Evolutionary conservation across 2,329 filamentous ascomycete genomes (phyloP).

Genomic region (Chaetomiaceae sp.): DNA sequence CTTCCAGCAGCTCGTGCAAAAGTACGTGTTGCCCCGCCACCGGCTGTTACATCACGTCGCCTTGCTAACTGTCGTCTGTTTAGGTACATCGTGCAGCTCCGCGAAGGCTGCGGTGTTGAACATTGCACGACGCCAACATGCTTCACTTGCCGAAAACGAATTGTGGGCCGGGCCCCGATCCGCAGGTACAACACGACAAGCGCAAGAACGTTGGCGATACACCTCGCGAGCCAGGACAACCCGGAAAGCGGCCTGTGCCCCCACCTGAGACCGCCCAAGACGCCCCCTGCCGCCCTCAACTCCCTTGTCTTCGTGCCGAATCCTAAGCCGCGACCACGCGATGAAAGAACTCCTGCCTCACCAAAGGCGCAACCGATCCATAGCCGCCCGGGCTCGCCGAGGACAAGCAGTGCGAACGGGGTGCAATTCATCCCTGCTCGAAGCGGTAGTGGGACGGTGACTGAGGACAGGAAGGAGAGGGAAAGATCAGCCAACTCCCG

Average conservation of each 20-base stretch:
- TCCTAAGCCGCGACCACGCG: conserved; percentile 22
- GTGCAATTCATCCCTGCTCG: background rate
- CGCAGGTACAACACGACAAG: conserved; percentile 77
- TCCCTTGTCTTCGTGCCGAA: conserved; percentile 45
- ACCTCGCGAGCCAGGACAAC: conserved; percentile 75
- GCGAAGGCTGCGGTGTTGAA: conserved; percentile 68
- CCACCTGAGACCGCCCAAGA: conserved; percentile 39
- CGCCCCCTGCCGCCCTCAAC: conserved; percentile 42
- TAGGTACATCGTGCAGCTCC: conserved; percentile 77
- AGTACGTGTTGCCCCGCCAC: conserved; percentile 39
- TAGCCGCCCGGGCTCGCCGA: conserved; percentile 12
- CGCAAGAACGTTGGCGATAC: conserved; percentile 74
- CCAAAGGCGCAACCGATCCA: conserved; percentile 23
- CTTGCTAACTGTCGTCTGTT: conserved; percentile 15
- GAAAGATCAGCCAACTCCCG: conserved; percentile 1
- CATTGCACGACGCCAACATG: conserved; percentile 73
- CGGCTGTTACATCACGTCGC: conserved; percentile 9
- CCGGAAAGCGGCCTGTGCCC: conserved; percentile 67
- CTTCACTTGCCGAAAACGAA: conserved; percentile 69
- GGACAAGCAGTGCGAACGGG: conserved; percentile 8
- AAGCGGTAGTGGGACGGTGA: background rate
- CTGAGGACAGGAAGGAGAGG: conserved; percentile 7
- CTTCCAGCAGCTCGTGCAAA: conserved; percentile 64
- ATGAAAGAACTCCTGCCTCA: conserved; percentile 7
- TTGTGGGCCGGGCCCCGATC: conserved; percentile 63